Evolutionary conservation across 2,329 filamentous ascomycete genomes (phyloP).

Genomic region (Scytalidium sp.): DNA sequence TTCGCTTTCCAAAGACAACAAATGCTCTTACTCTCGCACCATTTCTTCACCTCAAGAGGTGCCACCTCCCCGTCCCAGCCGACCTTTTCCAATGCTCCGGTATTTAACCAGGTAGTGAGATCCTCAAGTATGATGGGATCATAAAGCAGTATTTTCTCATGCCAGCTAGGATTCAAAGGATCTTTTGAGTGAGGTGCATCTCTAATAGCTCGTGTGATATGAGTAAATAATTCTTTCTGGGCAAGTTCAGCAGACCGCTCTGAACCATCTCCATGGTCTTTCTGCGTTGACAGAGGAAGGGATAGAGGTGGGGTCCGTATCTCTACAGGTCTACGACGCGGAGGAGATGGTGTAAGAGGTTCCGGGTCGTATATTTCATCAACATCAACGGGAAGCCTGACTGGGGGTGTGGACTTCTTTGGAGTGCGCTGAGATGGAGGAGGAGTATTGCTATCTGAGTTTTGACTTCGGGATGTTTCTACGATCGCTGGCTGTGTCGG

Average conservation of each 20-base stretch:
- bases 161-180: conserved; percentile 63
- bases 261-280: conserved; percentile 6
- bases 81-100: conserved; percentile 58
- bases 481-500: conserved; percentile 4
- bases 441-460: conserved; percentile 14
- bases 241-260: conserved; percentile 32
- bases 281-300: conserved; percentile 8
- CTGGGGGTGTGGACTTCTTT: conserved; percentile 19
- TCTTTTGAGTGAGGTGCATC: conserved; percentile 48
- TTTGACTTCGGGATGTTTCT: conserved; percentile 9
- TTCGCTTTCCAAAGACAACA: conserved; percentile 69
- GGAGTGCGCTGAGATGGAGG: conserved; percentile 23
- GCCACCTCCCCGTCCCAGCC: conserved; percentile 65
- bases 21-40: conserved; percentile 85
- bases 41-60: conserved; percentile 70
- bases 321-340: conserved; percentile 17
- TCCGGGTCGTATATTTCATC: conserved; percentile 54
- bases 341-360: conserved; percentile 19
- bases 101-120: conserved; percentile 78
- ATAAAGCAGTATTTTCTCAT: conserved; percentile 92
- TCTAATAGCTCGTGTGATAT: conserved; percentile 54
- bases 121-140: conserved; percentile 90
- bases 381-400: conserved; percentile 20
- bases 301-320: conserved; percentile 11
- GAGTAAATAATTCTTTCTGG: conserved; percentile 43